Evolutionary conservation across 2,329 filamentous ascomycete genomes (phyloP).

Genomic region (Colletotrichum gloeosporioides): DNA sequence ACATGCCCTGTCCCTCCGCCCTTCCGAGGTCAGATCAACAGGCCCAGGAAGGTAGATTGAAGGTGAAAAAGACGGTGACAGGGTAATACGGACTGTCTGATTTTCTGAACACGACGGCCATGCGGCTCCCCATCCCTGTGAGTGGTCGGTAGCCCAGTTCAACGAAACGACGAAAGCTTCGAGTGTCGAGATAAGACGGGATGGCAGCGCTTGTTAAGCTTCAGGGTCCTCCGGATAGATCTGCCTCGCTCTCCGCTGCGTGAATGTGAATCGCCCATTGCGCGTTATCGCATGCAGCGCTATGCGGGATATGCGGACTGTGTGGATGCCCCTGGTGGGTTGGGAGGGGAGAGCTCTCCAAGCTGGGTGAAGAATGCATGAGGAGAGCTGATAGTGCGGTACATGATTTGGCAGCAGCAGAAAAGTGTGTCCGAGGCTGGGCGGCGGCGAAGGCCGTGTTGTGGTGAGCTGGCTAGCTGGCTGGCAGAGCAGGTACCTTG

Average conservation of each 20-base stretch:
- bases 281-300: slow-evolving; percentile 22
- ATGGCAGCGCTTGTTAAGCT: slow-evolving; percentile 21
- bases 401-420: neutral
- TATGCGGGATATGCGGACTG: slow-evolving; percentile 18
- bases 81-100: neutral
- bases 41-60: neutral
- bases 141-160: neutral
- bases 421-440: neutral
- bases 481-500: neutral
- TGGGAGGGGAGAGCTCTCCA: slow-evolving; percentile 2
- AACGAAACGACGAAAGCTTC: slow-evolving; percentile 13
- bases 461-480: neutral
- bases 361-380: slow-evolving; percentile 2
- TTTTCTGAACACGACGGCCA: neutral
- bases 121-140: neutral
- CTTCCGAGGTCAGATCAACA: neutral
- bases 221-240: slow-evolving; percentile 21
- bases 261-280: slow-evolving; percentile 12
- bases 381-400: slow-evolving; percentile 15
- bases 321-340: slow-evolving; percentile 11
- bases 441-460: neutral
- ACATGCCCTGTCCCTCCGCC: neutral
- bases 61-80: neutral
- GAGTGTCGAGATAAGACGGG: slow-evolving; percentile 21
- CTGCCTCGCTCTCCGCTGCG: slow-evolving; percentile 13